A percentile compares a stretch with the other conserved stretches of the same genome.
Evolutionary conservation across 2,329 filamentous ascomycete species (phyloP).

Genomic region (Clonostachys rosea): DNA sequence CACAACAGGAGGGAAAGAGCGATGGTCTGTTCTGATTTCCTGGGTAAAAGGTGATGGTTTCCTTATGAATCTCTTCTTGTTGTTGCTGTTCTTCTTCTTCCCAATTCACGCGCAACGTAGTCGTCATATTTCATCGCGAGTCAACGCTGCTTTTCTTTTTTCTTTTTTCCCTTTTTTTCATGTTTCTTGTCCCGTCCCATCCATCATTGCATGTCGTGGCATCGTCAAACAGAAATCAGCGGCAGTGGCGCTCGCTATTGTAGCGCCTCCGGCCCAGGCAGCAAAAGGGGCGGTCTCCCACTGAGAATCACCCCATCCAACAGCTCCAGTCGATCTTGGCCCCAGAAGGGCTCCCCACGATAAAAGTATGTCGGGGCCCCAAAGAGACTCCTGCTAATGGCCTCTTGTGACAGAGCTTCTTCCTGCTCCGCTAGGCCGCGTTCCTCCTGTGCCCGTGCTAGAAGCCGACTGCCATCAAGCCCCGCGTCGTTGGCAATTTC

Average conservation of each 20-base stretch:
- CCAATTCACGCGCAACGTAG: no score
- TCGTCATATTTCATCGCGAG: no score
- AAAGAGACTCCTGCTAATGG: constrained; percentile 9
- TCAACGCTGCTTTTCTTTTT: no score
- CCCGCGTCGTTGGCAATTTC: constrained; percentile 4
- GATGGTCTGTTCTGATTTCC: no score
- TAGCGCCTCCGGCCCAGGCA: not conserved
- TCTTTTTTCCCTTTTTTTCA: no score
- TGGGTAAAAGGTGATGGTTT: no score
- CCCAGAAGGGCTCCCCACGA: constrained; percentile 15
- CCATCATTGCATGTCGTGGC: no score
- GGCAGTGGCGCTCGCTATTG: not conserved
- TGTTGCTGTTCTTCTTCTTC: no score
- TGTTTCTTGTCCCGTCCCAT: no score
- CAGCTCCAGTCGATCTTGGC: constrained; percentile 15
- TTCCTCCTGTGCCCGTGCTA: constrained; percentile 1
- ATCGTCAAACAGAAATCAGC: no score
- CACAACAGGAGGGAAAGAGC: no score
- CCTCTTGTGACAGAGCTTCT: constrained; percentile 6
- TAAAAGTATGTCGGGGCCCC: constrained; percentile 14
- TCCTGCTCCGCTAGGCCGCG: constrained; percentile 1
- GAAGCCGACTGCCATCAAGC: constrained; percentile 2
- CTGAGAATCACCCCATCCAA: constrained; percentile 13
- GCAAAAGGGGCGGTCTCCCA: constrained; percentile 5
- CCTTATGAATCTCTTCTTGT: no score